These are phyloP conservation scores for Psilocybe sp. DNA, from an alignment of 768 basidiomycete genomes.

Conservation along the genomic window DNA sequence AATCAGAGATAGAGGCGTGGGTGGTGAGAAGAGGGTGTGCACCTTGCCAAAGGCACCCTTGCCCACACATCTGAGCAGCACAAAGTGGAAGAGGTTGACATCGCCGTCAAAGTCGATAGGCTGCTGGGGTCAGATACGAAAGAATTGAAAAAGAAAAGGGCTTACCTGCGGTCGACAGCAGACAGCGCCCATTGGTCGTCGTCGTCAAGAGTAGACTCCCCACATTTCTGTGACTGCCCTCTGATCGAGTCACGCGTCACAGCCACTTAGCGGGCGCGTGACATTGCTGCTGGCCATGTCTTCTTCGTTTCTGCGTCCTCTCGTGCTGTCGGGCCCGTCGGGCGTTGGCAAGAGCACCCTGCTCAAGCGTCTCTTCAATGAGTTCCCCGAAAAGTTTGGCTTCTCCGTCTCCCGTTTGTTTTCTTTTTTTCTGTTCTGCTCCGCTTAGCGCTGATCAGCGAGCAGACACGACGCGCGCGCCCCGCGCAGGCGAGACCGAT, in stretches of 20 bases:
- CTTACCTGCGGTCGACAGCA: constrained; percentile 80
- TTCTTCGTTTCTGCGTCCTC: constrained; percentile 37
- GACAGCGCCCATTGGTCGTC: constrained; percentile 68
- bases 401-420: constrained; percentile 89
- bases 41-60: constrained; percentile 99
- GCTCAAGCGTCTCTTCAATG: constrained; percentile 73
- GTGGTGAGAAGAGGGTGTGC: neutral
- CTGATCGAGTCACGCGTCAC: constrained; percentile 2
- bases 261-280: neutral
- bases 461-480: constrained; percentile 85
- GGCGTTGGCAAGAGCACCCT: constrained; percentile 95
- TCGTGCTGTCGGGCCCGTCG: constrained; percentile 88
- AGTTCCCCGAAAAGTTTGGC: constrained; percentile 82
- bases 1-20: constrained; percentile 11
- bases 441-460: constrained; percentile 9
- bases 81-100: constrained; percentile 95
- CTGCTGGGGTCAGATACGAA: constrained; percentile 34
- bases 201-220: constrained; percentile 7
- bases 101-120: constrained; percentile 95
- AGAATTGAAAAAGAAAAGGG: neutral
- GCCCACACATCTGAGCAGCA: constrained; percentile 92
- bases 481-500: constrained; percentile 77
- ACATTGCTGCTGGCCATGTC: constrained; percentile 2
- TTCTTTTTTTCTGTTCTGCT: constrained; percentile 7
- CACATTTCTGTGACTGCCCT: neutral